A percentile compares a stretch with the other conserved stretches of the same genome.
Conservation (phyloP, 129 eudicot species). For the Escallonia herrerae region DNA sequence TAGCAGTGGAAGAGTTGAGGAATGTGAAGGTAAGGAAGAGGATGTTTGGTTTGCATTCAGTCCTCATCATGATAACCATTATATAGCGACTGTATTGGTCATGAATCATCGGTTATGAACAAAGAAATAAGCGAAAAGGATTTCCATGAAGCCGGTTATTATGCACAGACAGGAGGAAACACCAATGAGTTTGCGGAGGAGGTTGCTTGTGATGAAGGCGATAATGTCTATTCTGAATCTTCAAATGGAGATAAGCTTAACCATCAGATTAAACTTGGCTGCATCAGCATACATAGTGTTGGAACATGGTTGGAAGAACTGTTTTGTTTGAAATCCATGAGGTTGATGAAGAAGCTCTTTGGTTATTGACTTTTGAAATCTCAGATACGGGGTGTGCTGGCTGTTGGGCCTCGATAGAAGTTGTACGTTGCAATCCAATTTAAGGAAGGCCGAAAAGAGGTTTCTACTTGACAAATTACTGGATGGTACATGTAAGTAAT, state of each 20-base stretch:
- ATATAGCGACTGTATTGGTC: constrained; percentile 13
- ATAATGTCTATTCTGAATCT: constrained; percentile 15
- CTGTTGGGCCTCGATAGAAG: constrained; percentile 51
- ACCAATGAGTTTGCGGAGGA: constrained; percentile 1
- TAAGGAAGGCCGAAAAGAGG: constrained; percentile 8
- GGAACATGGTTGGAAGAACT: constrained; percentile 37
- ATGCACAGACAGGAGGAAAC: constrained; percentile 15
- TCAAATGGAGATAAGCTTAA: not conserved
- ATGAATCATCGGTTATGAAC: constrained; percentile 25
- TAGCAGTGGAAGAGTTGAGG: not conserved
- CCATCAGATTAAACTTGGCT: not conserved
- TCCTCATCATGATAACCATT: constrained; percentile 11
- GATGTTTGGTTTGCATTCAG: not conserved
- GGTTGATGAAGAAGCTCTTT: constrained; percentile 51
- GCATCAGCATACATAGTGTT: constrained; percentile 19
- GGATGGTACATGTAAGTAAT: no score
- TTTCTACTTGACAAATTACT: no score
- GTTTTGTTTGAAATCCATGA: constrained; percentile 44
- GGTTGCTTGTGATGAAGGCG: not conserved
- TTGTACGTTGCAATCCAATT: constrained; percentile 44
- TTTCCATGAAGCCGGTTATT: constrained; percentile 10
- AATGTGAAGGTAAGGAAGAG: not conserved
- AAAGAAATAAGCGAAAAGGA: constrained; percentile 19
- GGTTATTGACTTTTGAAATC: constrained; percentile 44
- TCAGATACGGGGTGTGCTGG: constrained; percentile 57